These are phyloP conservation scores for Kluyveromyces aestuarii DNA, from an alignment of 805 yeast genomes.

Conservation along the genomic window DNA sequence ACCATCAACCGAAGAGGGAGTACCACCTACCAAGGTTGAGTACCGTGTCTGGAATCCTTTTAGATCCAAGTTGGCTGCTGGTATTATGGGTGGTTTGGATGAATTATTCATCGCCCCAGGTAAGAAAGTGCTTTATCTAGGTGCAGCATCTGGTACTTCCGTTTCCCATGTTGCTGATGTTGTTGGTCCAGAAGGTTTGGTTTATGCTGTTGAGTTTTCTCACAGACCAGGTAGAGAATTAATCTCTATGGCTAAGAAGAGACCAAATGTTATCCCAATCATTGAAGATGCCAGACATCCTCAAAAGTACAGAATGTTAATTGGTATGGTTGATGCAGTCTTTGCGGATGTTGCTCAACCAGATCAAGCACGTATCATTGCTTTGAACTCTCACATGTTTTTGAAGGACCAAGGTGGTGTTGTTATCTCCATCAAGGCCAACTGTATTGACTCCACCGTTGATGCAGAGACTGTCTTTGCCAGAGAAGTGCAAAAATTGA, in stretches of 20 bases:
- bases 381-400: slow-evolving; percentile 95
- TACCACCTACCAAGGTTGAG: slow-evolving; percentile 88
- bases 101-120: slow-evolving; percentile 97
- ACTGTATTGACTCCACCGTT: slow-evolving; percentile 99
- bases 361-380: slow-evolving; percentile 99
- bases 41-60: slow-evolving; percentile 99
- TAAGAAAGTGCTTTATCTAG: slow-evolving; percentile 91
- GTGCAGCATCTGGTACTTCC: slow-evolving; percentile 99
- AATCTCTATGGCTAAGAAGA: slow-evolving; percentile 99
- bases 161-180: slow-evolving; percentile 97
- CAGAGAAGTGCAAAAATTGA: slow-evolving; percentile 96
- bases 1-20: slow-evolving; percentile 81
- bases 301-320: slow-evolving; percentile 97
- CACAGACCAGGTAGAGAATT: slow-evolving; percentile 99
- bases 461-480: slow-evolving; percentile 99
- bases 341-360: slow-evolving; percentile 99
- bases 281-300: slow-evolving; percentile 99
- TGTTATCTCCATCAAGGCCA: slow-evolving; percentile 97
- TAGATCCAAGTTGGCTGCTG: slow-evolving; percentile 99
- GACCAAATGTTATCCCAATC: slow-evolving; percentile 98
- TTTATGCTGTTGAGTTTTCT: slow-evolving; percentile 97
- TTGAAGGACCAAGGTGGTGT: slow-evolving; percentile 98
- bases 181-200: slow-evolving; percentile 98
- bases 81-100: slow-evolving; percentile 99
- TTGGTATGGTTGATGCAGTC: slow-evolving; percentile 97